These are phyloP conservation scores for Seminavis robusta DNA, from an alignment of 108 stramenopile genomes.

Conservation along the genomic window DNA sequence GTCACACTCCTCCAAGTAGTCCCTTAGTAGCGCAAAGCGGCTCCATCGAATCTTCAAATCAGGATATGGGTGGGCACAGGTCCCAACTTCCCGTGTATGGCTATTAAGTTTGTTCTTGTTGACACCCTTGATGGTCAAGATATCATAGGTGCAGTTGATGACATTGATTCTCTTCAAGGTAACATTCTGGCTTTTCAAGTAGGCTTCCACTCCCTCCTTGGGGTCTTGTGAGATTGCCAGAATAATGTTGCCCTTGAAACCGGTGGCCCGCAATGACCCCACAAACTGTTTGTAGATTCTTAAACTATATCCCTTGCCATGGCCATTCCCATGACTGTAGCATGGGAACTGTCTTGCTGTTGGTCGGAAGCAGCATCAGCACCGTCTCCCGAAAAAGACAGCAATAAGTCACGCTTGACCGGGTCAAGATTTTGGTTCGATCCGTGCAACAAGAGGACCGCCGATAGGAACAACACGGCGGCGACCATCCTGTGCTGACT, in stretches of 20 bases:
- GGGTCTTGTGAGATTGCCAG: constrained; percentile 46
- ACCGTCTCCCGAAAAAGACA: too few relatives aligned
- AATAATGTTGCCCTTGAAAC: constrained; percentile 67
- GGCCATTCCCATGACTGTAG: constrained; percentile 49
- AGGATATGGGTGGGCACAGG: constrained; percentile 38
- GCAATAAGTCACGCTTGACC: too few relatives aligned
- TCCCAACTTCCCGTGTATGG: too few relatives aligned
- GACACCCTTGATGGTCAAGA: not conserved
- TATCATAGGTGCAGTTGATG: constrained; percentile 15
- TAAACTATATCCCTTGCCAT: constrained; percentile 31
- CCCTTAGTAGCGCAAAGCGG: constrained; percentile 53
- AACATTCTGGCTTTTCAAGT: constrained; percentile 51
- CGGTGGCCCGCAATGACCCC: constrained; percentile 59
- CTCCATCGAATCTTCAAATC: constrained; percentile 63
- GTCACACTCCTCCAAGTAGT: constrained; percentile 58
- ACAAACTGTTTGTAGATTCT: constrained; percentile 50
- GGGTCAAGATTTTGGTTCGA: too few relatives aligned
- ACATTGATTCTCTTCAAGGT: constrained; percentile 22
- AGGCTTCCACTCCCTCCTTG: constrained; percentile 23
- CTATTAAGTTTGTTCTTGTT: constrained; percentile 4
- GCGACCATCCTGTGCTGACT: too few relatives aligned
- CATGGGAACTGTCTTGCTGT: too few relatives aligned
- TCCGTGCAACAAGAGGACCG: too few relatives aligned
- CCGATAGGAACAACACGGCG: too few relatives aligned
- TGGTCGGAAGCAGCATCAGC: too few relatives aligned